A percentile compares a stretch with the other conserved stretches of the same genome.
Conservation (phyloP, 129 eudicot species). For the Heracleum sosnowskyi region DNA sequence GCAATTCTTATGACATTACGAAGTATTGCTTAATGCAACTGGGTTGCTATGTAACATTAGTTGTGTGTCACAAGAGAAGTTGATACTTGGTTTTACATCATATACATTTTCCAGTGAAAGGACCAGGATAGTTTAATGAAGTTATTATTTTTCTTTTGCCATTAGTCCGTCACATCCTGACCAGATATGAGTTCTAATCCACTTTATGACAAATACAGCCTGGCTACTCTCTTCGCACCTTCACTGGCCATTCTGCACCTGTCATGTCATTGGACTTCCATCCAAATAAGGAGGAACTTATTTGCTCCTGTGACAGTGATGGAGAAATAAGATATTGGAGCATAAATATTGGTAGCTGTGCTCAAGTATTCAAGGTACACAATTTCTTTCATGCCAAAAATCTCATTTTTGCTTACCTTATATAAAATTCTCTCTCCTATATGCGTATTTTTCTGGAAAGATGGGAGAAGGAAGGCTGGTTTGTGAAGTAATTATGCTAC, state of each 20-base stretch:
- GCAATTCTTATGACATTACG: neutral
- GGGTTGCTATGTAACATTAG: neutral
- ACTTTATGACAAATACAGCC: conserved; percentile 12
- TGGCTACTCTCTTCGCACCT: conserved; percentile 27
- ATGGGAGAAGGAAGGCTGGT: neutral
- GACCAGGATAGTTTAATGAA: neutral
- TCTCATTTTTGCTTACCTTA: neutral
- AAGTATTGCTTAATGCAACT: neutral
- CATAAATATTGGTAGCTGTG: conserved; percentile 28
- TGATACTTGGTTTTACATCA: neutral
- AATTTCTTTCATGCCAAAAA: neutral
- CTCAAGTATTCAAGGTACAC: conserved; percentile 26
- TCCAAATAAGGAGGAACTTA: conserved; percentile 32
- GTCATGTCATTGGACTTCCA: conserved; percentile 37
- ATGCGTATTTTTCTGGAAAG: neutral
- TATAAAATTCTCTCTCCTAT: neutral
- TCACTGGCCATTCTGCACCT: conserved; percentile 21
- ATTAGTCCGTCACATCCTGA: neutral
- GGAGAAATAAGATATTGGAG: conserved; percentile 39
- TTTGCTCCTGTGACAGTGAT: conserved; percentile 31
- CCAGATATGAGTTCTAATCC: neutral
- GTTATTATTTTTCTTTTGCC: neutral
- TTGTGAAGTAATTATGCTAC: neutral
- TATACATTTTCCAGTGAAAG: neutral
- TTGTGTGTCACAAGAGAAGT: neutral